phyloP scores from a whole-genome alignment of 768 basidiomycete species.

The Tulasnella sp. region DNA sequence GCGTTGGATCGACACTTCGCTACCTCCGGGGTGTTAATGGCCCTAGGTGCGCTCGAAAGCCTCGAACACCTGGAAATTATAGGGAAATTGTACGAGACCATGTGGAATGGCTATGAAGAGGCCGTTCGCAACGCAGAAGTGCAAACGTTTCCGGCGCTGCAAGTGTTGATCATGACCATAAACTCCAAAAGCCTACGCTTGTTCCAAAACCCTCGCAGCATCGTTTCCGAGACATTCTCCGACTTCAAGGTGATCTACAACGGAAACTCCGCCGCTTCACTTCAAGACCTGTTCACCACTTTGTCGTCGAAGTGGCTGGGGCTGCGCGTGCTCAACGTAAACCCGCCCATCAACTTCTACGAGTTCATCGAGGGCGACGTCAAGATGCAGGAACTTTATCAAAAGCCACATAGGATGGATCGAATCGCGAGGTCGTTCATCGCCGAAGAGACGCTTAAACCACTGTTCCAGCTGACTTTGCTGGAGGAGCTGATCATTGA shows the following conservation, averaged over 20 bases:
- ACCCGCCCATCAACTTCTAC: not conserved
- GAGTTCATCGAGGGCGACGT: constrained; percentile 6
- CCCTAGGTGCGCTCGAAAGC: not conserved
- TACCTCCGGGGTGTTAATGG: not conserved
- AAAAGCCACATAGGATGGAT: constrained; percentile 5
- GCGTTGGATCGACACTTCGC: not conserved
- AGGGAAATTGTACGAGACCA: not conserved
- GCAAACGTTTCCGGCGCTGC: not conserved
- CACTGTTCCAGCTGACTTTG: not conserved
- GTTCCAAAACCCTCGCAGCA: not conserved
- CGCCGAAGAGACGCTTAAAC: not conserved
- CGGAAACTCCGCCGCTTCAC: not conserved
- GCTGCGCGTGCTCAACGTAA: not conserved
- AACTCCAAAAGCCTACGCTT: not conserved
- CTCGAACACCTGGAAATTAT: not conserved
- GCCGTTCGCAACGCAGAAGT: not conserved
- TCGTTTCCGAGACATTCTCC: not conserved
- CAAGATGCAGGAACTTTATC: constrained; percentile 6
- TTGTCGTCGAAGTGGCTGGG: not conserved
- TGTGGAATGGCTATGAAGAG: not conserved
- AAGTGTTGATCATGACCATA: not conserved
- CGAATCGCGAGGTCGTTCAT: constrained; percentile 4
- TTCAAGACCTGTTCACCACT: not conserved
- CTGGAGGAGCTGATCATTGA: constrained; percentile 7
- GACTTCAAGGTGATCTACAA: not conserved